Conservation (phyloP, 2,329 filamentous ascomycete genomes). For the Tolypocladium ophioglossoides region DNA sequence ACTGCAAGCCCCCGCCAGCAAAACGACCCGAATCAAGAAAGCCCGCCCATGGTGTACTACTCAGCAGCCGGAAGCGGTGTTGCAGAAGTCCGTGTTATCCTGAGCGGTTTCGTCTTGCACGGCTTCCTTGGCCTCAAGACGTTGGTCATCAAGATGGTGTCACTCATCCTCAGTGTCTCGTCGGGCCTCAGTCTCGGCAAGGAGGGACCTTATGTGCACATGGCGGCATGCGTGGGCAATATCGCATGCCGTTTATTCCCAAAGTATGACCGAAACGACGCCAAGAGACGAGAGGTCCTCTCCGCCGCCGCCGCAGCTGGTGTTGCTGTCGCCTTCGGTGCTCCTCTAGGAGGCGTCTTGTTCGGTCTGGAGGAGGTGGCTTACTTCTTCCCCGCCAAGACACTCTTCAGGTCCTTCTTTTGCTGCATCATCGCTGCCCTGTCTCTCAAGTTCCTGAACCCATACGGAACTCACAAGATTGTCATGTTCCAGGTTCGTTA, state of each 20-base stretch:
- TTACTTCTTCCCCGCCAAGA: conserved; percentile 97
- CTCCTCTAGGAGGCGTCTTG: conserved; percentile 75
- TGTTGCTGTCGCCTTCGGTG: conserved; percentile 89
- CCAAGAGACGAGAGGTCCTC: conserved; percentile 85
- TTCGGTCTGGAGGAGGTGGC: conserved; percentile 93
- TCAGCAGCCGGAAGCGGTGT: conserved; percentile 93
- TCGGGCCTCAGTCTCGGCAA: conserved; percentile 92
- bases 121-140: conserved; percentile 88
- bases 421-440: conserved; percentile 91
- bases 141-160: conserved; percentile 72
- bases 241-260: conserved; percentile 87
- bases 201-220: conserved; percentile 94
- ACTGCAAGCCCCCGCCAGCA: conserved; percentile 31
- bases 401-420: conserved; percentile 93
- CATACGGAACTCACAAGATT: conserved; percentile 92
- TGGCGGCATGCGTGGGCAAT: conserved; percentile 89
- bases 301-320: conserved; percentile 86
- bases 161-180: conserved; percentile 76
- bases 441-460: conserved; percentile 88
- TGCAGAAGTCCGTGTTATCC: conserved; percentile 91
- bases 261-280: conserved; percentile 92
- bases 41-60: conserved; percentile 81
- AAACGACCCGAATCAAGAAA: conserved; percentile 23
- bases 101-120: conserved; percentile 96
- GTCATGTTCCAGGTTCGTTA: conserved; percentile 95